Evolutionary conservation across 2,329 filamentous ascomycete species (phyloP).

Genomic region (Mycosphaerella arachidis): DNA sequence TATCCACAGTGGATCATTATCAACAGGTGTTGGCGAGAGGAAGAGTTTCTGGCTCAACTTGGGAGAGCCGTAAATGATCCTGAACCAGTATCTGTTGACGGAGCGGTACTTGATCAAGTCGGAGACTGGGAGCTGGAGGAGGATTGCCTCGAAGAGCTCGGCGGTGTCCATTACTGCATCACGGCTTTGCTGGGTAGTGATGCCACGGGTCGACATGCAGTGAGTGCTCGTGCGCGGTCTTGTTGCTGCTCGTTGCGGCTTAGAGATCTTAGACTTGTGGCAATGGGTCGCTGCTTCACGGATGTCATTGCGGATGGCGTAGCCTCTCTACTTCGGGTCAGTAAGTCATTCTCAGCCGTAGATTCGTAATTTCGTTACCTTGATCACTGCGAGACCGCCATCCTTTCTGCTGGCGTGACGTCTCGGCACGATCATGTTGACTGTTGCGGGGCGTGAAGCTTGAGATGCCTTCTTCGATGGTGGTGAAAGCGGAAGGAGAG

Average conservation of each 20-base stretch:
- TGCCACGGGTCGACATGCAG: constrained; percentile 13
- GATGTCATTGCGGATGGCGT: neutral
- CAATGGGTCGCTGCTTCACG: neutral
- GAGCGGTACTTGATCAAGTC: constrained; percentile 10
- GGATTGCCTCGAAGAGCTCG: constrained; percentile 19
- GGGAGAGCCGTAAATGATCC: constrained; percentile 3
- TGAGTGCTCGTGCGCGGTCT: constrained; percentile 3
- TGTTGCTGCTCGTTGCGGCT: neutral
- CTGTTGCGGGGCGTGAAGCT: neutral
- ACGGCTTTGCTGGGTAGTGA: neutral
- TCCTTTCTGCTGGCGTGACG: neutral
- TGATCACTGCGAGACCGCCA: neutral
- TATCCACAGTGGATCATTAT: neutral
- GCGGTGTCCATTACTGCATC: constrained; percentile 15
- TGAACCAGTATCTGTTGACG: constrained; percentile 22
- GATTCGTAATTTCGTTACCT: neutral
- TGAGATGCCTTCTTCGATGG: neutral
- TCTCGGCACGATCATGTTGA: neutral
- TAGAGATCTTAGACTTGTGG: neutral
- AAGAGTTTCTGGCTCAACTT: constrained; percentile 4
- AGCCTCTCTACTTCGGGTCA: neutral
- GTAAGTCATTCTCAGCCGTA: neutral
- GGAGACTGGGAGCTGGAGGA: constrained; percentile 10
- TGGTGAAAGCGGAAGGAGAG: neutral
- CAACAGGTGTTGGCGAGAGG: neutral